These are phyloP conservation scores for Talaromyces liani DNA, from an alignment of 495 filamentous ascomycete genomes.

Conservation along the genomic window DNA sequence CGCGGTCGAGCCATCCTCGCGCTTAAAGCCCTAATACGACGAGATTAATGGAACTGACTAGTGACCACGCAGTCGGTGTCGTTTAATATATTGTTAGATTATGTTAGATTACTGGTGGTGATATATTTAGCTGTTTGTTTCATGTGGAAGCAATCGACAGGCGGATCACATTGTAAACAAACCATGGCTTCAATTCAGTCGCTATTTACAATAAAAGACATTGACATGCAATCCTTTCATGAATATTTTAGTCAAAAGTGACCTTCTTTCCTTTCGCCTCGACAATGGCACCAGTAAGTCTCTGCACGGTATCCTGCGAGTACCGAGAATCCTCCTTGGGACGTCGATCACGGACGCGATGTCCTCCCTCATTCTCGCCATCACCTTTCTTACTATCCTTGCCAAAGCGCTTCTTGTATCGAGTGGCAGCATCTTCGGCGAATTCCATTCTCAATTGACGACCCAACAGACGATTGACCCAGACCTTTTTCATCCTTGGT, in stretches of 20 bases:
- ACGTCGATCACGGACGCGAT: neutral
- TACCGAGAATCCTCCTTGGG: conserved; percentile 21
- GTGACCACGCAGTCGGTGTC: neutral
- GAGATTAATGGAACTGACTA: neutral
- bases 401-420: conserved; percentile 91
- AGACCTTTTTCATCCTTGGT: conserved; percentile 61
- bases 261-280: conserved; percentile 76
- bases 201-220: neutral
- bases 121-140: neutral
- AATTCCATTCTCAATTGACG: conserved; percentile 81
- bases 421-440: conserved; percentile 76
- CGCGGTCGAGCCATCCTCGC: neutral
- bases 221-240: neutral
- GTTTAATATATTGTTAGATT: neutral
- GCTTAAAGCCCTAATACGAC: neutral
- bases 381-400: conserved; percentile 49
- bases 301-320: conserved; percentile 37
- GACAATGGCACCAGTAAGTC: conserved; percentile 70
- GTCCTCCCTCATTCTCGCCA: conserved; percentile 11
- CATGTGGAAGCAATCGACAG: neutral
- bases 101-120: neutral
- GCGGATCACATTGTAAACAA: neutral
- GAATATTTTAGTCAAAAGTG: conserved; percentile 57
- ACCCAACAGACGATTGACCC: conserved; percentile 72
- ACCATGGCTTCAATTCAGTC: neutral